phyloP scores from a whole-genome alignment of 2,329 filamentous ascomycete genomes.

The Nemania serpens region DNA sequence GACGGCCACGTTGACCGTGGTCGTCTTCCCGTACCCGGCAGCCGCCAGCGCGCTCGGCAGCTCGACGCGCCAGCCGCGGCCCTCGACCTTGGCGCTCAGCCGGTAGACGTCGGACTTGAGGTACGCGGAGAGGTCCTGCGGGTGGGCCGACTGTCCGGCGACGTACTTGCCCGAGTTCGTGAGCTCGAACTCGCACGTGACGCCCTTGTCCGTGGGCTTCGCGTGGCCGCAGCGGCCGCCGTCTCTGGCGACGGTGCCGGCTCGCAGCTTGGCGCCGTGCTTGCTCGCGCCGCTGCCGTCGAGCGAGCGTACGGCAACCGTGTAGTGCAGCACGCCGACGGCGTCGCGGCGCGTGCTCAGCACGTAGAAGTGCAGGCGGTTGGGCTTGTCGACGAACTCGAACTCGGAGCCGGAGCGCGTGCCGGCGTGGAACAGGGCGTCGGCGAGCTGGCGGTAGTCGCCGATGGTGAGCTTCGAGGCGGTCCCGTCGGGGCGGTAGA shows the following conservation, averaged over 20 bases:
- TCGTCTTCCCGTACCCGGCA: conserved; percentile 47
- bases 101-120: conserved; percentile 53
- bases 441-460: conserved; percentile 58
- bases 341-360: conserved; percentile 48
- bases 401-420: conserved; percentile 55
- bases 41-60: conserved; percentile 48
- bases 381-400: conserved; percentile 53
- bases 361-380: conserved; percentile 56
- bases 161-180: conserved; percentile 50
- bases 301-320: conserved; percentile 52
- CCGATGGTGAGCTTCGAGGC: conserved; percentile 53
- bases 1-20: conserved; percentile 50
- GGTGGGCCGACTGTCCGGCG: conserved; percentile 33
- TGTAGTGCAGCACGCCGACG: conserved; percentile 53
- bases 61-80: conserved; percentile 52
- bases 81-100: conserved; percentile 49
- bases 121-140: conserved; percentile 46
- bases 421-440: conserved; percentile 60
- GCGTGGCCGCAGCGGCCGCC: conserved; percentile 4
- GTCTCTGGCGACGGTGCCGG: conserved; percentile 41
- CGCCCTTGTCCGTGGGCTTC: conserved; percentile 41
- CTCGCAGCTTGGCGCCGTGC: conserved; percentile 45
- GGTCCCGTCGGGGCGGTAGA: conserved; percentile 54
- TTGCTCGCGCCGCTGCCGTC: conserved; percentile 43
- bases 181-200: conserved; percentile 53